Percentiles rank a stretch among this genome's conserved stretches.
These are phyloP conservation scores for Phytophthora niederhauseri DNA, from an alignment of 352 stramenopile species.

Conservation along the genomic window DNA sequence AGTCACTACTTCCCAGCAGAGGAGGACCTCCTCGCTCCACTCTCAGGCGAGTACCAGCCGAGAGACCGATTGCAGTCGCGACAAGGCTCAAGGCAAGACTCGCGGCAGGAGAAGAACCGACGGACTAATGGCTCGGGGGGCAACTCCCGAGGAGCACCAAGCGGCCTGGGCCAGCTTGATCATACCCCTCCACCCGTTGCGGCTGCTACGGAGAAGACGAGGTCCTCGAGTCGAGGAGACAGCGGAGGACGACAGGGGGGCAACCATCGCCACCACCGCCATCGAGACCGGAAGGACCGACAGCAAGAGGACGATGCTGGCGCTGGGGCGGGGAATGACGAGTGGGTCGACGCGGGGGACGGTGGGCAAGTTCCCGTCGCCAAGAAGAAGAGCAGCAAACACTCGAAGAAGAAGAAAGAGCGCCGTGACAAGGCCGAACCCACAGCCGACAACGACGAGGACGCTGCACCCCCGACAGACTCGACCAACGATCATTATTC, in stretches of 20 bases:
- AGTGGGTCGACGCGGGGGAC: conserved; percentile 24
- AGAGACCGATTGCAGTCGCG: conserved; percentile 78
- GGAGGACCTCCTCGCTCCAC: conserved; percentile 45
- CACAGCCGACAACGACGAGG: conserved; percentile 7
- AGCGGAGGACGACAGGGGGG: conserved; percentile 31
- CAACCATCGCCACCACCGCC: conserved; percentile 35
- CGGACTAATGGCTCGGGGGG: conserved; percentile 11
- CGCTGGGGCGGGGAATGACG: background rate
- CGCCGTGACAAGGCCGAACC: conserved; percentile 35
- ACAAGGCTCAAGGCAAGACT: conserved; percentile 69
- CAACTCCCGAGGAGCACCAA: conserved; percentile 20
- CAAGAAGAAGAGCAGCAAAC: conserved; percentile 53
- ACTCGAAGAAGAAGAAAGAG: conserved; percentile 70
- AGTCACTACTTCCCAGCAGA: conserved; percentile 35
- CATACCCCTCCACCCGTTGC: conserved; percentile 21
- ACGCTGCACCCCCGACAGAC: conserved; percentile 5
- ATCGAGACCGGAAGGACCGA: conserved; percentile 33
- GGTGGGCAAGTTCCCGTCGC: conserved; percentile 7
- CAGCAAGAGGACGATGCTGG: conserved; percentile 39
- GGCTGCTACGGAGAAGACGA: conserved; percentile 15
- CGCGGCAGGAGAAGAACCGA: conserved; percentile 36
- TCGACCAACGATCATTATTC: conserved; percentile 27
- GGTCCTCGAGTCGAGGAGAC: conserved; percentile 32
- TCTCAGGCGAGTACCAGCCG: conserved; percentile 63
- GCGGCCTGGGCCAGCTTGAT: conserved; percentile 55